These are phyloP conservation scores for Cytospora paraplurivora DNA, from an alignment of 2,329 filamentous ascomycete species.

Conservation along the genomic window DNA sequence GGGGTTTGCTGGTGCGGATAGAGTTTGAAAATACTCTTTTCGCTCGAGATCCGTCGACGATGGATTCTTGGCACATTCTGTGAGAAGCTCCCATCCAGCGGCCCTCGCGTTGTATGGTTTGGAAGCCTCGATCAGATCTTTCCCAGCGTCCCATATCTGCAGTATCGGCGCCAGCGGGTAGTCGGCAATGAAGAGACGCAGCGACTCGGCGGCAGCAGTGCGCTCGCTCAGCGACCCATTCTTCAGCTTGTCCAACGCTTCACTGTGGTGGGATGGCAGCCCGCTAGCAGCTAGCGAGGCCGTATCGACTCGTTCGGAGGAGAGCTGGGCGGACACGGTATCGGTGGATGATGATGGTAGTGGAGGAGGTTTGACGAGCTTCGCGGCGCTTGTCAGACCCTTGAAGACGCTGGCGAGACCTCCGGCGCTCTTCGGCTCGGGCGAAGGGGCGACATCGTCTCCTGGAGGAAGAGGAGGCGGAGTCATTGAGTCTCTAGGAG, in stretches of 20 bases:
- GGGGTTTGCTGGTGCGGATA: slow-evolving; percentile 56
- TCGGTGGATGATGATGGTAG: slow-evolving; percentile 43
- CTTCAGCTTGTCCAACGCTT: slow-evolving; percentile 57
- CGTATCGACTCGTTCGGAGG: slow-evolving; percentile 50
- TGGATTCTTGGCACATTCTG: slow-evolving; percentile 64
- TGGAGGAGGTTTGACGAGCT: slow-evolving; percentile 54
- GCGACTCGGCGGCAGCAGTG: slow-evolving; percentile 57
- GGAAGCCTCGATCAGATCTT: slow-evolving; percentile 62
- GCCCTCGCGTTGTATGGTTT: slow-evolving; percentile 57
- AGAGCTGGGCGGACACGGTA: slow-evolving; percentile 40
- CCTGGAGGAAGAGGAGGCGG: slow-evolving; percentile 60
- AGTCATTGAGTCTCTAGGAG: slow-evolving; percentile 55
- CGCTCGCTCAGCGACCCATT: slow-evolving; percentile 55
- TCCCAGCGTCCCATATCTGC: slow-evolving; percentile 67
- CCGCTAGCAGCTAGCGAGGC: slow-evolving; percentile 41
- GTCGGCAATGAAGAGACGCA: slow-evolving; percentile 59
- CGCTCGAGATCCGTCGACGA: slow-evolving; percentile 68
- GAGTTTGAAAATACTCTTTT: slow-evolving; percentile 64
- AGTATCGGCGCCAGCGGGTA: slow-evolving; percentile 61
- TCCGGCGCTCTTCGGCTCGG: slow-evolving; percentile 57
- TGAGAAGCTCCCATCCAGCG: slow-evolving; percentile 67
- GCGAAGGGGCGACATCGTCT: slow-evolving; percentile 48
- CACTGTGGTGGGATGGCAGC: slow-evolving; percentile 55
- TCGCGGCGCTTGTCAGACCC: slow-evolving; percentile 56
- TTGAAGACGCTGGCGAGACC: slow-evolving; percentile 67